These are phyloP conservation scores for Erodium maritimum DNA, from an alignment of 345 rosid species.

Conservation along the genomic window DNA sequence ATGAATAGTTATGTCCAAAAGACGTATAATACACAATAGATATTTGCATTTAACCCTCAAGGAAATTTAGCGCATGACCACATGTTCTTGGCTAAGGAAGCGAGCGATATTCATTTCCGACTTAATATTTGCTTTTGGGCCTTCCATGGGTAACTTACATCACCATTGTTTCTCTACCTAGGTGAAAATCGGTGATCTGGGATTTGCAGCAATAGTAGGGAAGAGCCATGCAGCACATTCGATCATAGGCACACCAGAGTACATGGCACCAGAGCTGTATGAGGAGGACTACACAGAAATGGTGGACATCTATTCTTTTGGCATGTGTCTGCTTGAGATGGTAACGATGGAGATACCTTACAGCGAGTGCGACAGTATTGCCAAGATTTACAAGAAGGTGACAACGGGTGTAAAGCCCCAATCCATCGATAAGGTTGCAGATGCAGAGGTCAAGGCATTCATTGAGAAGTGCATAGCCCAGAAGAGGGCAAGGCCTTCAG, in stretches of 20 bases:
- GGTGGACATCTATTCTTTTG: slow-evolving; percentile 60
- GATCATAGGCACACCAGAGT: slow-evolving; percentile 55
- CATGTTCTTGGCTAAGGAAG: too few species aligned
- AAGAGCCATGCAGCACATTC: slow-evolving; percentile 56
- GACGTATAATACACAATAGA: too few species aligned
- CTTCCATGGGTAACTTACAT: background rate
- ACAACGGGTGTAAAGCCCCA: slow-evolving; percentile 43
- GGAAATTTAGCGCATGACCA: too few species aligned
- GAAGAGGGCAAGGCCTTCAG: slow-evolving; percentile 53
- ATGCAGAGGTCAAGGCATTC: slow-evolving; percentile 48
- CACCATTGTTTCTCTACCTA: slow-evolving; percentile 3
- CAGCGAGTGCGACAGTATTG: slow-evolving; percentile 55
- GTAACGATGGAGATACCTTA: slow-evolving; percentile 60
- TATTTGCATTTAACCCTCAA: too few species aligned
- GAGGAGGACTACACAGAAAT: slow-evolving; percentile 67
- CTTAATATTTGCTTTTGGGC: background rate
- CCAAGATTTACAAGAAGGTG: slow-evolving; percentile 63
- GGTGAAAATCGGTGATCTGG: slow-evolving; percentile 68
- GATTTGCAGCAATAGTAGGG: slow-evolving; percentile 54
- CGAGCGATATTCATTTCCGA: background rate
- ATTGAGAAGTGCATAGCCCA: slow-evolving; percentile 52
- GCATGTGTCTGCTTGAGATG: slow-evolving; percentile 63
- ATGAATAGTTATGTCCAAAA: too few species aligned
- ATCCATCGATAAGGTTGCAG: slow-evolving; percentile 31
- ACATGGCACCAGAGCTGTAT: slow-evolving; percentile 60